A percentile compares a stretch with the other conserved stretches of the same genome.
These are phyloP conservation scores for Globisporangium megalacanthum DNA, from an alignment of 352 stramenopile species.

Conservation along the genomic window DNA sequence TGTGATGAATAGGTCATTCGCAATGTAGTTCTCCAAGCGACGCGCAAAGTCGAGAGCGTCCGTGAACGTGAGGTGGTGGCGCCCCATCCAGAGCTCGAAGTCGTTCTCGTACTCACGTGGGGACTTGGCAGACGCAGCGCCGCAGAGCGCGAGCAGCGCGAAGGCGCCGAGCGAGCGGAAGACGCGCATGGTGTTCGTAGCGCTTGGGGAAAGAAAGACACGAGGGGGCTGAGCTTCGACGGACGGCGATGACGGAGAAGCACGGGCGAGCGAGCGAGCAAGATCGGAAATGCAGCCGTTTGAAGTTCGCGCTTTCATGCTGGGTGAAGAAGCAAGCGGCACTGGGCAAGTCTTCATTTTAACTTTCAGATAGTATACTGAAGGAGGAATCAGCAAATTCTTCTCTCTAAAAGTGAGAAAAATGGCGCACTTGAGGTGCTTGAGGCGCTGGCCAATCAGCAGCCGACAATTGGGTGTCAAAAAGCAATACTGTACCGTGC, in stretches of 20 bases:
- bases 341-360: too few species aligned
- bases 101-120: constrained; percentile 63
- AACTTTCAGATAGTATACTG: not conserved
- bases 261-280: too few species aligned
- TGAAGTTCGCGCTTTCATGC: constrained; percentile 14
- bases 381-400: not conserved
- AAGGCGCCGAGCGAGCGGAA: constrained; percentile 21
- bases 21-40: constrained; percentile 73
- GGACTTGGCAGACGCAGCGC: constrained; percentile 36
- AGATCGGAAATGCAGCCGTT: constrained; percentile 12
- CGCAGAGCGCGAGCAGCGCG: constrained; percentile 22
- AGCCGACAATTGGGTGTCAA: constrained; percentile 2
- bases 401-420: constrained; percentile 2
- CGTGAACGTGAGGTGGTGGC: constrained; percentile 43
- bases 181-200: constrained; percentile 15
- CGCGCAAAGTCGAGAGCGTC: constrained; percentile 66
- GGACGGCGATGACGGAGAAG: too few species aligned
- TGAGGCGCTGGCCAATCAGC: constrained; percentile 10
- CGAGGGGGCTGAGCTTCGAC: too few species aligned
- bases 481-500: not conserved
- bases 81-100: constrained; percentile 61
- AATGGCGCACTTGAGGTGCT: not conserved
- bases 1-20: constrained; percentile 82
- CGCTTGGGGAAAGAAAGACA: not conserved
- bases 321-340: too few species aligned